Conservation (phyloP, 371 early-diverging fungal genomes). For the Actinomortierella wolfii region DNA sequence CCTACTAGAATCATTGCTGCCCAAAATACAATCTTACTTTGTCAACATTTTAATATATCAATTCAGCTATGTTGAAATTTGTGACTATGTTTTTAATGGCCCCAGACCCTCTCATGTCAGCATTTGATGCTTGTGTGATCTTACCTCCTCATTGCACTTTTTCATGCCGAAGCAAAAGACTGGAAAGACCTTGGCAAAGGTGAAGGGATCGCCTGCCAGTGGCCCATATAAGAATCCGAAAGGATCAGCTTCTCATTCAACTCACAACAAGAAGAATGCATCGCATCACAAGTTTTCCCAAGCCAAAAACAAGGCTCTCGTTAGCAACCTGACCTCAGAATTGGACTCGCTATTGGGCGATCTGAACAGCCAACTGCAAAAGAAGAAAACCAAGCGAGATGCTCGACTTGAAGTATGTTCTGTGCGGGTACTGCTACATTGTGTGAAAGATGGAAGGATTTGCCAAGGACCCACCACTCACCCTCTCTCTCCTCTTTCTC, state of each 20-base stretch:
- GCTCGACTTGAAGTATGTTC: conserved; percentile 11
- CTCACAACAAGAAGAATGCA: conserved; percentile 12
- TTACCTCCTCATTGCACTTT: no score
- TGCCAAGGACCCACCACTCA: not conserved
- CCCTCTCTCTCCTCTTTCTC: not conserved
- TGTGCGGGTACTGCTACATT: not conserved
- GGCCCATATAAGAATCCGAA: conserved; percentile 24
- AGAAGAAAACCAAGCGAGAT: conserved; percentile 41
- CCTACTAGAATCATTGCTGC: conserved; percentile 10
- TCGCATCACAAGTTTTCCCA: conserved; percentile 19
- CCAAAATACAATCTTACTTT: no score
- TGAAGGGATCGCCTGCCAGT: conserved; percentile 3
- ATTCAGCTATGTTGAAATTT: no score
- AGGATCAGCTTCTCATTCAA: not conserved
- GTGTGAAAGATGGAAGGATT: not conserved
- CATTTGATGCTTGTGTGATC: no score
- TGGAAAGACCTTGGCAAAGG: conserved; percentile 7
- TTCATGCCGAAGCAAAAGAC: conserved; percentile 3
- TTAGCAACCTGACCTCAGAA: conserved; percentile 33
- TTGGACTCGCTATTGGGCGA: conserved; percentile 44
- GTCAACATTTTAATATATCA: no score
- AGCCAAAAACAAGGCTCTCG: conserved; percentile 29
- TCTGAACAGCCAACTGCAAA: conserved; percentile 32
- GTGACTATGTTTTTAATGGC: no score
- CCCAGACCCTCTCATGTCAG: no score